These are phyloP conservation scores for Candida pseudofarinosa DNA, from an alignment of 805 yeast genomes.

Conservation along the genomic window DNA sequence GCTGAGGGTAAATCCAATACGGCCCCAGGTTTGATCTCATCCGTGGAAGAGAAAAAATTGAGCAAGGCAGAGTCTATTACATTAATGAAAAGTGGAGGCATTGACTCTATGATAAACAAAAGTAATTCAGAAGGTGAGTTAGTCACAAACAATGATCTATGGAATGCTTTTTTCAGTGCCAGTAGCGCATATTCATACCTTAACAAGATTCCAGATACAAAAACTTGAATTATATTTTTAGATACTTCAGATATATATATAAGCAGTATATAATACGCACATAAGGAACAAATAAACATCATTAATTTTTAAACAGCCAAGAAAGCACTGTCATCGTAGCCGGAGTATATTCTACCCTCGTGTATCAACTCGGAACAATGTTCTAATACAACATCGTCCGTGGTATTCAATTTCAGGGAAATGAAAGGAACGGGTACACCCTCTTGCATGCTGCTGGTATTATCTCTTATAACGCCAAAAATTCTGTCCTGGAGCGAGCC, in stretches of 20 bases:
- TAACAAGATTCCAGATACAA: constrained; percentile 1
- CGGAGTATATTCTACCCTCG: constrained; percentile 64
- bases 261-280: neutral
- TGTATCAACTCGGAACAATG: constrained; percentile 56
- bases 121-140: constrained; percentile 51
- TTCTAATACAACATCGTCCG: constrained; percentile 45
- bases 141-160: constrained; percentile 54
- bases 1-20: constrained; percentile 4
- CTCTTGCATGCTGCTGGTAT: constrained; percentile 59
- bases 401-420: constrained; percentile 50
- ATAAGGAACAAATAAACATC: too few relatives aligned
- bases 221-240: neutral
- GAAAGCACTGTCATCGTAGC: constrained; percentile 62
- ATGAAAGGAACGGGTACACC: constrained; percentile 70
- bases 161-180: constrained; percentile 56
- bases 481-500: constrained; percentile 39
- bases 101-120: constrained; percentile 43
- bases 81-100: constrained; percentile 46
- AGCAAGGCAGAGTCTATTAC: constrained; percentile 51
- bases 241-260: neutral
- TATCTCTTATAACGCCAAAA: constrained; percentile 44
- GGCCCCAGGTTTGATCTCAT: constrained; percentile 4
- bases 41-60: constrained; percentile 31
- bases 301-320: constrained; percentile 42
- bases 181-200: neutral